A percentile compares a stretch with the other conserved stretches of the same genome.
Evolutionary conservation across 805 yeast genomes (phyloP).

Genomic region (Yarrowia yakushimensis): DNA sequence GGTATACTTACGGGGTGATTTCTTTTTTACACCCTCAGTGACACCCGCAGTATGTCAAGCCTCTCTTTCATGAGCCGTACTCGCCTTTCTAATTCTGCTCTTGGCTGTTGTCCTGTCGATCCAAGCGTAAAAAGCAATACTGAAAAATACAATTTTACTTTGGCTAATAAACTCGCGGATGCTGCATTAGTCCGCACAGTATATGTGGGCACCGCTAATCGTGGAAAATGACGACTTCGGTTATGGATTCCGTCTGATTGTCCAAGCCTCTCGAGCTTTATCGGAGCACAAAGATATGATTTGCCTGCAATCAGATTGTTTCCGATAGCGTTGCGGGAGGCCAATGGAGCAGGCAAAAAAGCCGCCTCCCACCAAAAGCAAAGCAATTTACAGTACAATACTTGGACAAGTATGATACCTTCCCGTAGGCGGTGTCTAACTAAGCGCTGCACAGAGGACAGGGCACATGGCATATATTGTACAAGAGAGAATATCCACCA

Average conservation of each 20-base stretch:
- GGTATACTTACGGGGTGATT: background rate
- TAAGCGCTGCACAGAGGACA: background rate
- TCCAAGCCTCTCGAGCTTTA: background rate
- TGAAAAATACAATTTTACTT: background rate
- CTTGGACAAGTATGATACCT: no score
- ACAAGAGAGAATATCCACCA: background rate
- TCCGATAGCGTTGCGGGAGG: background rate
- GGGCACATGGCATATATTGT: background rate
- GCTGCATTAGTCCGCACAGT: slow-evolving; percentile 7
- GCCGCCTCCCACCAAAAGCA: background rate
- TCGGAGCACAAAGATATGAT: background rate
- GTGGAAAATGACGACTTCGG: background rate
- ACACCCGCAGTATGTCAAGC: no score
- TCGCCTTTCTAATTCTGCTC: background rate
- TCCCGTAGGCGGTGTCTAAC: background rate
- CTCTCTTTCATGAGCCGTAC: slow-evolving; percentile 2
- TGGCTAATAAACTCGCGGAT: slow-evolving; percentile 11
- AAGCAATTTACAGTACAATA: no score
- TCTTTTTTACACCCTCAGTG: no score
- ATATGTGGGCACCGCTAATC: slow-evolving; percentile 6
- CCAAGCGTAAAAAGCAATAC: background rate
- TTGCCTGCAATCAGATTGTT: background rate
- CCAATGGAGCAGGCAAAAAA: background rate
- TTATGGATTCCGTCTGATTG: background rate
- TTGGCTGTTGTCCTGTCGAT: slow-evolving; percentile 17